These are phyloP conservation scores for Chloroidium sp. DNA, from an alignment of 163 green algal species.

Conservation along the genomic window DNA sequence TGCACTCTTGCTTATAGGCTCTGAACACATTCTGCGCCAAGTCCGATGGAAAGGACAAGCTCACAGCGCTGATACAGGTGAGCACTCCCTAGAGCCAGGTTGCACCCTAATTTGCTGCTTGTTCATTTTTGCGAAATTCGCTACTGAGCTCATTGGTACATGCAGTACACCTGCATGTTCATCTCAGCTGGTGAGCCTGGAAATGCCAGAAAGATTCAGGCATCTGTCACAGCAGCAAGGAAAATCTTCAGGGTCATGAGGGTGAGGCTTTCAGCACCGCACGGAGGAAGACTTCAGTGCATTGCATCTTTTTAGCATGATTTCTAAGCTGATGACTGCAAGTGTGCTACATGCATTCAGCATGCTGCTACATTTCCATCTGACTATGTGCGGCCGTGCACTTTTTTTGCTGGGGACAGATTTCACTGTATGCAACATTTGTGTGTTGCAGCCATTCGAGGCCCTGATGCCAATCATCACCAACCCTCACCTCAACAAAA, in stretches of 20 bases:
- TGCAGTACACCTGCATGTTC: conserved; percentile 85
- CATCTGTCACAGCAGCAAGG: conserved; percentile 71
- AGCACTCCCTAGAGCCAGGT: background rate
- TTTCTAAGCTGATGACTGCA: background rate
- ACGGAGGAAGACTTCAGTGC: background rate
- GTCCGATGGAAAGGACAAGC: conserved; percentile 85
- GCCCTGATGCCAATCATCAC: conserved; percentile 61
- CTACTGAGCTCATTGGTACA: background rate
- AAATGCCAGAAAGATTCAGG: conserved; percentile 79
- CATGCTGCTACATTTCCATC: too few species aligned
- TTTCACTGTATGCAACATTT: too few species aligned
- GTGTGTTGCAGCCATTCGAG: conserved; percentile 64
- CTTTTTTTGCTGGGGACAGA: too few species aligned
- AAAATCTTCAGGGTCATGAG: conserved; percentile 85
- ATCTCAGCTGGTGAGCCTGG: conserved; percentile 71
- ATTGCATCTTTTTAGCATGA: background rate
- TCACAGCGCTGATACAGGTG: conserved; percentile 81
- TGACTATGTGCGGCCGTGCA: too few species aligned
- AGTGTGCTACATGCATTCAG: background rate
- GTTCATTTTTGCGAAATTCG: too few species aligned
- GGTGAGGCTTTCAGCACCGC: conserved; percentile 27
- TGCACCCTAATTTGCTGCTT: too few species aligned
- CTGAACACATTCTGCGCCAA: conserved; percentile 79
- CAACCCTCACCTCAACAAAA: conserved; percentile 50
- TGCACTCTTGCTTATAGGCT: conserved; percentile 33